Percentiles rank a stretch among this genome's conserved stretches.
Evolutionary conservation across 75 land plant species (phyloP).

Genomic region (Picea sitchensis): DNA sequence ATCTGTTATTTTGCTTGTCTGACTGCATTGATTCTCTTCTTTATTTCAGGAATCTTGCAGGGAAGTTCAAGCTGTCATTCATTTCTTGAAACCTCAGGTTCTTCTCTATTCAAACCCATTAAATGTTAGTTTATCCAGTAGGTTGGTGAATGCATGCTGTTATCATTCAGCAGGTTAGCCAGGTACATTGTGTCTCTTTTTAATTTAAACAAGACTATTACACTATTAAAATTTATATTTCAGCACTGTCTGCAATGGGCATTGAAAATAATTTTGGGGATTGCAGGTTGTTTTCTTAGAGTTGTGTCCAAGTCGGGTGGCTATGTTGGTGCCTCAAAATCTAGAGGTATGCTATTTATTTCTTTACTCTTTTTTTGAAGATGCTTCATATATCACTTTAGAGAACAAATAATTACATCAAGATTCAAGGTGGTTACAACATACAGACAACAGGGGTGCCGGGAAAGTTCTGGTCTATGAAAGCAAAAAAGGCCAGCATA

Average conservation of each 20-base stretch:
- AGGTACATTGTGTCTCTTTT: conserved; percentile 14
- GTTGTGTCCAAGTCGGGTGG: conserved; percentile 70
- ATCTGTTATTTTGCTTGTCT: not conserved
- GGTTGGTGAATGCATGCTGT: conserved; percentile 12
- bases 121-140: not conserved
- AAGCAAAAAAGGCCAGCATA: too few species aligned
- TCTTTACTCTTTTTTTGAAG: not conserved
- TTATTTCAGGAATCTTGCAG: conserved; percentile 81
- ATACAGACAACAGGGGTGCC: too few species aligned
- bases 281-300: conserved; percentile 88
- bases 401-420: too few species aligned
- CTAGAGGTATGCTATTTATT: conserved; percentile 34
- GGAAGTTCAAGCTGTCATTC: conserved; percentile 78
- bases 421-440: too few species aligned
- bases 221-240: not conserved
- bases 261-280: conserved; percentile 6
- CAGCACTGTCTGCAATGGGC: not conserved
- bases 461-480: too few species aligned
- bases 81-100: conserved; percentile 83
- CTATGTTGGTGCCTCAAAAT: conserved; percentile 49
- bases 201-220: not conserved
- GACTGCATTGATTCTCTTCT: not conserved
- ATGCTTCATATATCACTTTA: too few species aligned
- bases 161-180: conserved; percentile 22
- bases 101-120: conserved; percentile 13